A percentile compares a stretch with the other conserved stretches of the same genome.
Conservation (phyloP, 768 basidiomycete genomes). For the Candolleomyces aberdarensis region DNA sequence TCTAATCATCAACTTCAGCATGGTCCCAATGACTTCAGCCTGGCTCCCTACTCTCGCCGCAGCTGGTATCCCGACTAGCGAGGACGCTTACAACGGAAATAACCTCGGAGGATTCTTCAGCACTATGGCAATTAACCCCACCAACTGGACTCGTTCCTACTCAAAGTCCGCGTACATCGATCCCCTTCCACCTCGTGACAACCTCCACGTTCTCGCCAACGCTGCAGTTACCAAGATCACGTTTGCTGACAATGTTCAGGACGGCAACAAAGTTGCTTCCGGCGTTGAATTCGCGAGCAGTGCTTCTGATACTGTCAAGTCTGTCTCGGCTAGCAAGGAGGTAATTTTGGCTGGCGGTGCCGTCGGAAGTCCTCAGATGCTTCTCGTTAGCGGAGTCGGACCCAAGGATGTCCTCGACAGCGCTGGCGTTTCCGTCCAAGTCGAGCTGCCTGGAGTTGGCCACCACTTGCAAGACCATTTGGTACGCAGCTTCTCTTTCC, state of each 20-base stretch:
- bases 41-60: constrained; percentile 54
- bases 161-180: constrained; percentile 66
- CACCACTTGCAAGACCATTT: constrained; percentile 55
- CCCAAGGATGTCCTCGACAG: constrained; percentile 47
- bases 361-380: constrained; percentile 50
- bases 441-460: constrained; percentile 58
- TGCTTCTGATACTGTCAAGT: constrained; percentile 26
- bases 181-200: constrained; percentile 55
- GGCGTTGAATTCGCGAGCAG: constrained; percentile 41
- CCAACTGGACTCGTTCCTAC: constrained; percentile 69
- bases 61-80: constrained; percentile 40
- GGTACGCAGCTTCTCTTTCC: not conserved
- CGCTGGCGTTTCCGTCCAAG: constrained; percentile 40
- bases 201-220: constrained; percentile 60
- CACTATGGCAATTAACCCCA: constrained; percentile 56
- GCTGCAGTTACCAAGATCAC: constrained; percentile 54
- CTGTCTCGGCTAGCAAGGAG: constrained; percentile 57
- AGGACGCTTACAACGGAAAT: constrained; percentile 48
- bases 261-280: constrained; percentile 29
- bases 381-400: constrained; percentile 59
- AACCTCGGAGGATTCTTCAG: constrained; percentile 55
- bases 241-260: constrained; percentile 48
- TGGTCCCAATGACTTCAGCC: constrained; percentile 48
- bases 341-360: constrained; percentile 54
- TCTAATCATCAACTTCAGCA: constrained; percentile 11